Percentiles rank a stretch among this genome's conserved stretches.
Conservation (phyloP, 805 yeast species). For the Saccharomycopsis selenospora region DNA sequence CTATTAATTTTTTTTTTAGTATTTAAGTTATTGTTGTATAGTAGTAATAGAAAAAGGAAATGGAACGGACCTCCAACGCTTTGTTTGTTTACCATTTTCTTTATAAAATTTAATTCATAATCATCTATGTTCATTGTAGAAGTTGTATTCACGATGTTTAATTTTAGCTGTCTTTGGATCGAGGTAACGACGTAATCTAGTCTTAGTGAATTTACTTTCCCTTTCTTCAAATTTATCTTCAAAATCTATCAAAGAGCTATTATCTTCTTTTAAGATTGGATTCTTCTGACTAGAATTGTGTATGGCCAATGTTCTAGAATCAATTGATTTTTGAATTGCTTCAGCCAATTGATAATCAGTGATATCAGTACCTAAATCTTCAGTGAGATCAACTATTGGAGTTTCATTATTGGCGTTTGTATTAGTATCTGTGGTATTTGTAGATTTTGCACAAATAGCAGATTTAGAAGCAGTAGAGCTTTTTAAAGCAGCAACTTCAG, state of each 20-base stretch:
- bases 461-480: background rate
- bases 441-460: background rate
- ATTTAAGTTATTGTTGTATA: too few species aligned
- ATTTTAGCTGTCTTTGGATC: too few species aligned
- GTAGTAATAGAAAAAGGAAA: too few species aligned
- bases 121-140: too few species aligned
- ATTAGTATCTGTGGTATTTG: background rate
- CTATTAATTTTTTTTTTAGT: too few species aligned
- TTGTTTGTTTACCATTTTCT: too few species aligned
- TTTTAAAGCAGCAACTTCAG: constrained; percentile 19
- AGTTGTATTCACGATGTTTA: too few species aligned
- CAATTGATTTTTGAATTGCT: constrained; percentile 14
- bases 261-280: background rate
- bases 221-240: background rate
- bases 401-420: background rate
- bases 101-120: too few species aligned
- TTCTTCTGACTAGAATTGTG: background rate
- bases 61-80: too few species aligned
- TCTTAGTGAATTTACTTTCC: too few species aligned
- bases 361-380: constrained; percentile 18
- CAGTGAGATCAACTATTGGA: constrained; percentile 13
- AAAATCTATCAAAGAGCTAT: constrained; percentile 2
- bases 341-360: constrained; percentile 21
- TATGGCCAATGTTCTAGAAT: background rate
- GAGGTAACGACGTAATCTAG: too few species aligned